A percentile compares a stretch with the other conserved stretches of the same genome.
Conservation (phyloP, 2,329 filamentous ascomycete genomes). For the Simplicillium sp. region DNA sequence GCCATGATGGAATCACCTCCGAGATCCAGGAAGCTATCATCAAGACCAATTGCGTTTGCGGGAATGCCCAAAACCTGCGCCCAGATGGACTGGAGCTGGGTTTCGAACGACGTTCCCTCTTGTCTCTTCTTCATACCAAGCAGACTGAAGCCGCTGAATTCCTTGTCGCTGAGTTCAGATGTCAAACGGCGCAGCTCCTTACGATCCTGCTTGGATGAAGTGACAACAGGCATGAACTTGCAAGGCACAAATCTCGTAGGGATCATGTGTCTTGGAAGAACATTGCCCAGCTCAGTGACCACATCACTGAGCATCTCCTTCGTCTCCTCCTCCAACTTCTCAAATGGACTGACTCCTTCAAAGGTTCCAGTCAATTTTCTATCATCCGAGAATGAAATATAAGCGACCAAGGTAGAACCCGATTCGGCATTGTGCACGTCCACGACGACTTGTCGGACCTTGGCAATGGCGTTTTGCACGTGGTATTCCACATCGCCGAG, state of each 20-base stretch:
- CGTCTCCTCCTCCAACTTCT: too few species aligned
- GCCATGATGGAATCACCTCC: conserved; percentile 13
- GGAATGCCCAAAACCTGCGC: conserved; percentile 6
- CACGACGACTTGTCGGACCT: neutral
- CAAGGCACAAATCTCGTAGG: conserved; percentile 34
- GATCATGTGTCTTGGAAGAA: conserved; percentile 27
- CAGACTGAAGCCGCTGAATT: conserved; percentile 4
- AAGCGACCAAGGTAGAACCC: too few species aligned
- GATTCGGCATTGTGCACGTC: neutral
- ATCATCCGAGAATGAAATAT: too few species aligned
- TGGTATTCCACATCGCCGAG: conserved; percentile 17
- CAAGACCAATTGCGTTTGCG: conserved; percentile 6
- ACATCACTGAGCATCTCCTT: neutral
- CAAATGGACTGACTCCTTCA: too few species aligned
- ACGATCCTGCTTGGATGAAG: conserved; percentile 25
- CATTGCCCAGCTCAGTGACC: neutral
- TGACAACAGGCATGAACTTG: conserved; percentile 29
- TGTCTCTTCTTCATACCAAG: conserved; percentile 3
- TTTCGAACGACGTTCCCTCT: conserved; percentile 11
- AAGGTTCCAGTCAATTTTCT: too few species aligned
- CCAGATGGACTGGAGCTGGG: conserved; percentile 15
- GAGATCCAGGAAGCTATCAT: conserved; percentile 11
- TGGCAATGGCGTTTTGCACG: conserved; percentile 1
- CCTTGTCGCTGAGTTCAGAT: neutral
- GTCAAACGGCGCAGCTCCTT: conserved; percentile 1